phyloP scores from a whole-genome alignment of 106 monocot genomes.

The Iris macrosiphon region DNA sequence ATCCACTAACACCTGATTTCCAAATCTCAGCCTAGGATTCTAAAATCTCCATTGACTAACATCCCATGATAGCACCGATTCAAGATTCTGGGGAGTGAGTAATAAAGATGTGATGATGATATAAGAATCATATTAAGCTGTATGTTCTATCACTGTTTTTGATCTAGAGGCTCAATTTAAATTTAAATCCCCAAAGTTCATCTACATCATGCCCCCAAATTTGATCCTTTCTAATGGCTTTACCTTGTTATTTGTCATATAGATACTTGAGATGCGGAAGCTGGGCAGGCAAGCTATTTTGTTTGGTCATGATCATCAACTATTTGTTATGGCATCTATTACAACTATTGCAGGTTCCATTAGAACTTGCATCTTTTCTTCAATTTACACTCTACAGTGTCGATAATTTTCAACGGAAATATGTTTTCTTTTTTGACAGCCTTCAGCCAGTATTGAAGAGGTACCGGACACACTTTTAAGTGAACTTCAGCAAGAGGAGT shows the following conservation, averaged over 20 bases:
- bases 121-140: too few species aligned
- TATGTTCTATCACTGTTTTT: too few species aligned
- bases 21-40: too few species aligned
- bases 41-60: too few species aligned
- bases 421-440: conserved; percentile 16
- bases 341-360: conserved; percentile 61
- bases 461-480: conserved; percentile 32
- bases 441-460: conserved; percentile 42
- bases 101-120: too few species aligned
- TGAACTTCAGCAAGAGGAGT: conserved; percentile 5
- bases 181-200: too few species aligned
- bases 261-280: conserved; percentile 87
- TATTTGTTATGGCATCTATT: conserved; percentile 69
- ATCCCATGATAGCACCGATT: too few species aligned
- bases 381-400: background rate
- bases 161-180: too few species aligned
- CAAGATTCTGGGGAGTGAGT: too few species aligned
- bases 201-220: too few species aligned
- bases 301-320: conserved; percentile 81
- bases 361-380: background rate
- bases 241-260: conserved; percentile 4
- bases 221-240: too few species aligned
- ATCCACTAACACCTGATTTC: too few species aligned
- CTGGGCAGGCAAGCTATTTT: conserved; percentile 95
- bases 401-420: background rate